phyloP scores from a whole-genome alignment of 2,329 filamentous ascomycete genomes.

The Hymenotorrendiella dingleyae region DNA sequence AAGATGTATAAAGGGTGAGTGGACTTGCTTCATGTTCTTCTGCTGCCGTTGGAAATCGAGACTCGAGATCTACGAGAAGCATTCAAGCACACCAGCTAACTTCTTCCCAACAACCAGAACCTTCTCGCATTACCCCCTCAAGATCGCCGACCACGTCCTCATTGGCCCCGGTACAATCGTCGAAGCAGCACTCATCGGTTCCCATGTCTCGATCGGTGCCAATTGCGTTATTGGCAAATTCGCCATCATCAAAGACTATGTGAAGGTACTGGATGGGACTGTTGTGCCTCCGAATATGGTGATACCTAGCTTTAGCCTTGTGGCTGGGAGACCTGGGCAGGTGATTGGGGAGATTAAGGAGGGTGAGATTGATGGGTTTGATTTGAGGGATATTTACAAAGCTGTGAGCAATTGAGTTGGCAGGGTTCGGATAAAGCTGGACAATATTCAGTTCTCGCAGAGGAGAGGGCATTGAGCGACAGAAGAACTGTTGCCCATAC shows the following conservation, averaged over 20 bases:
- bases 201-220: constrained; percentile 78
- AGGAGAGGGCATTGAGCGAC: too few relatives aligned
- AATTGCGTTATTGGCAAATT: constrained; percentile 77
- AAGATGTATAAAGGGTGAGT: constrained; percentile 68
- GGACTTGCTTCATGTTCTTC: neutral
- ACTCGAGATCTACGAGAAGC: neutral
- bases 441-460: too few relatives aligned
- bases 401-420: constrained; percentile 53
- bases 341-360: constrained; percentile 78
- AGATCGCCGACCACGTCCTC: constrained; percentile 92
- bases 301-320: constrained; percentile 84
- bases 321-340: constrained; percentile 75
- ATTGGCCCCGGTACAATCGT: constrained; percentile 70
- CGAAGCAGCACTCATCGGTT: constrained; percentile 77
- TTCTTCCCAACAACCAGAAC: too few relatives aligned
- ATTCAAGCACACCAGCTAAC: too few relatives aligned
- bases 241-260: constrained; percentile 89
- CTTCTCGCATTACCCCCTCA: constrained; percentile 80
- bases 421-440: too few relatives aligned
- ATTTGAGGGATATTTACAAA: constrained; percentile 59
- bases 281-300: constrained; percentile 86
- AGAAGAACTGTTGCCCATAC: too few relatives aligned
- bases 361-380: constrained; percentile 59
- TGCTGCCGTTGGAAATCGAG: constrained; percentile 12
- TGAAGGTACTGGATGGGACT: constrained; percentile 76